Base-by-base conservation (phyloP, 805 yeast genomes). In the Ogataea kodamae region DNA sequence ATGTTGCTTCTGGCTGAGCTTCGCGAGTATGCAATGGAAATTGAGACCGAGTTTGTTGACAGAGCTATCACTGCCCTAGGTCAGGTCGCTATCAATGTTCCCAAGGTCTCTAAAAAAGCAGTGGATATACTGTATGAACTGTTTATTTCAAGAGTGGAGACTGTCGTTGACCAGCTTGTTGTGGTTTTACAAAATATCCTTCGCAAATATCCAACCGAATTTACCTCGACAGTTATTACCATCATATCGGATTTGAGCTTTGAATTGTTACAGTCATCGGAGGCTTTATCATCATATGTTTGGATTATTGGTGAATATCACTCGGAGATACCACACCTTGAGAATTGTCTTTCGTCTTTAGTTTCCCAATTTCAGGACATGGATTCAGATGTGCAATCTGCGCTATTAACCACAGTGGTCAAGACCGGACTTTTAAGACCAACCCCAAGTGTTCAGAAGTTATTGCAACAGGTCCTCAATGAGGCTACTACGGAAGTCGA, bases 11-110 rank as follows among this genome's bases (percentile, higher is more conserved):
- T 83, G 43, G 74, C 80, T 13, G 94, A 84, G 57, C 62, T 83
- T 40, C 78, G 80, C 52, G 94, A 84, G 57, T 84, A 84, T 52
- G 76, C 90, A 4, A 77, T 79, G 81, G 95, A 85, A 52, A 77
- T 87, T 48, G 97, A 90, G 51, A 76, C 80, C 3, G 81, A 84
- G 29, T 76, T 88, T 45, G 94, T 82, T 10, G 55, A 70, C 25
- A 71, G 78, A 40, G 70, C 90, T 3, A 73, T 83, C 22, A 67
- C 67, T 38, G 83, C 84, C 6, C 70, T 83, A 43, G 81, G 86
- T 0, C 81, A 84, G 30, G 70, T 83, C 29, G 88, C 87, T 8
- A 76, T 82, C 41, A 78, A 79, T 50, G 59, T 78, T 11, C 65
- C 73, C 5, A 68, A 63, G 35, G 64, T 74, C 30, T 67, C 73